phyloP scores from a whole-genome alignment of 1,139 yeast species.

The Kodamaea suecica region DNA sequence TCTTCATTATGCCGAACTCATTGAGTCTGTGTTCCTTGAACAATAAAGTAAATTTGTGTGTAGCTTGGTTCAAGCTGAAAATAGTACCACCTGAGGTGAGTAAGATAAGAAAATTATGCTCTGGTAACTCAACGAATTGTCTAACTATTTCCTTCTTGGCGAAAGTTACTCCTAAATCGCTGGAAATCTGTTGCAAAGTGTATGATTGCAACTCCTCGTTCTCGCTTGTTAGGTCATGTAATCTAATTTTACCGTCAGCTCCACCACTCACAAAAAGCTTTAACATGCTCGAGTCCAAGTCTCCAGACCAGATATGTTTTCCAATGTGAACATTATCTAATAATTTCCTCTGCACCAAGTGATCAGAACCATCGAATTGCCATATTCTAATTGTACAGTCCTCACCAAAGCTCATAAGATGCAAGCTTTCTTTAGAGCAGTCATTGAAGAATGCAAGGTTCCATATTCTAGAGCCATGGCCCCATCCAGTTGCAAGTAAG shows the following conservation, averaged over 20 bases:
- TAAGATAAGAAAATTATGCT: constrained; percentile 46
- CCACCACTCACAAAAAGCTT: constrained; percentile 74
- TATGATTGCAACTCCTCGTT: constrained; percentile 19
- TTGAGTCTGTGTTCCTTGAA: constrained; percentile 3
- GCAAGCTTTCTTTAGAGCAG: constrained; percentile 26
- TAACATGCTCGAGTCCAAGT: constrained; percentile 42
- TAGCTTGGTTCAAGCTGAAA: constrained; percentile 32
- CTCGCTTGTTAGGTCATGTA: constrained; percentile 46
- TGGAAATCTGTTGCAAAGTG: constrained; percentile 30
- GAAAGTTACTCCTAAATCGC: constrained; percentile 23
- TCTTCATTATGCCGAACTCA: constrained; percentile 52
- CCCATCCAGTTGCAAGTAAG: constrained; percentile 83
- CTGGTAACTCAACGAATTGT: constrained; percentile 48
- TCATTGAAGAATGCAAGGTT: constrained; percentile 54
- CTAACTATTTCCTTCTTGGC: constrained; percentile 57
- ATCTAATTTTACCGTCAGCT: constrained; percentile 77
- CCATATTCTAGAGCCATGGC: constrained; percentile 96
- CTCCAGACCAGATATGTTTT: constrained; percentile 85
- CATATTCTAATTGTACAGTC: constrained; percentile 87
- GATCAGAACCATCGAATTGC: constrained; percentile 38
- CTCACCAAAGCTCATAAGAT: constrained; percentile 71
- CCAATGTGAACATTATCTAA: constrained; percentile 69
- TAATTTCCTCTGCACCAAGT: constrained; percentile 30
- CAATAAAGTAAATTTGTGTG: constrained; percentile 24
- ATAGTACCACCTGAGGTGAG: constrained; percentile 62